These are phyloP conservation scores for Ogataea zsoltii DNA, from an alignment of 805 yeast genomes.

Conservation along the genomic window DNA sequence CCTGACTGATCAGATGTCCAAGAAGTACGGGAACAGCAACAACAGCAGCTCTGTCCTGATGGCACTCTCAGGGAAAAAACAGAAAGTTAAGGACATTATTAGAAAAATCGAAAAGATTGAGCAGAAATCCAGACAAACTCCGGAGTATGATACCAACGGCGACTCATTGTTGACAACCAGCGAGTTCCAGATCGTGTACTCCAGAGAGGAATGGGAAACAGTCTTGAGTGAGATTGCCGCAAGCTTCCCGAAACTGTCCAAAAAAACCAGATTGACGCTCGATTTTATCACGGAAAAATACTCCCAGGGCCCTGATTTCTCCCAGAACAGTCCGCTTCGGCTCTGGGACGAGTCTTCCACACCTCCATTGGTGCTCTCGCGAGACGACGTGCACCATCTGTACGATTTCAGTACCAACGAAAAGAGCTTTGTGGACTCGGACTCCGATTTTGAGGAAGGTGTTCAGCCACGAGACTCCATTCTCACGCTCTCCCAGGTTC, in stretches of 20 bases:
- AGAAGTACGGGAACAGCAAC: slow-evolving; percentile 17
- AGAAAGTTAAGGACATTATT: slow-evolving; percentile 31
- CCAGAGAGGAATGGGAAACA: slow-evolving; percentile 32
- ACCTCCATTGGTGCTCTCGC: slow-evolving; percentile 20
- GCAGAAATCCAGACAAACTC: neutral
- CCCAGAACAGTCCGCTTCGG: neutral
- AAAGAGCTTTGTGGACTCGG: slow-evolving; percentile 20
- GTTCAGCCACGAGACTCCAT: slow-evolving; percentile 5
- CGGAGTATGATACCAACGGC: neutral
- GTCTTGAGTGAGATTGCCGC: slow-evolving; percentile 24
- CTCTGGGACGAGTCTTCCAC: slow-evolving; percentile 22
- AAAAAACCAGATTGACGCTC: slow-evolving; percentile 25
- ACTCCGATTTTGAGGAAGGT: slow-evolving; percentile 11
- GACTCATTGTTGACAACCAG: neutral
- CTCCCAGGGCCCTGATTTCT: slow-evolving; percentile 7
- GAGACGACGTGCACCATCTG: slow-evolving; percentile 19
- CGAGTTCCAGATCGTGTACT: slow-evolving; percentile 24
- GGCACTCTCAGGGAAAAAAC: slow-evolving; percentile 33
- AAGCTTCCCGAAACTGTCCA: slow-evolving; percentile 30
- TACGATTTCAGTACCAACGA: slow-evolving; percentile 20
- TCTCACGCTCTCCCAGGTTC: slow-evolving; percentile 22
- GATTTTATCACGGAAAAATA: slow-evolving; percentile 27
- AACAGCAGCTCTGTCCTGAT: slow-evolving; percentile 22
- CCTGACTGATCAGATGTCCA: slow-evolving; percentile 27
- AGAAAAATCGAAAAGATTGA: slow-evolving; percentile 22